Percentiles rank a stretch among this genome's conserved stretches.
Conservation (phyloP, 805 yeast species). For the Lachancea thermotolerans region DNA sequence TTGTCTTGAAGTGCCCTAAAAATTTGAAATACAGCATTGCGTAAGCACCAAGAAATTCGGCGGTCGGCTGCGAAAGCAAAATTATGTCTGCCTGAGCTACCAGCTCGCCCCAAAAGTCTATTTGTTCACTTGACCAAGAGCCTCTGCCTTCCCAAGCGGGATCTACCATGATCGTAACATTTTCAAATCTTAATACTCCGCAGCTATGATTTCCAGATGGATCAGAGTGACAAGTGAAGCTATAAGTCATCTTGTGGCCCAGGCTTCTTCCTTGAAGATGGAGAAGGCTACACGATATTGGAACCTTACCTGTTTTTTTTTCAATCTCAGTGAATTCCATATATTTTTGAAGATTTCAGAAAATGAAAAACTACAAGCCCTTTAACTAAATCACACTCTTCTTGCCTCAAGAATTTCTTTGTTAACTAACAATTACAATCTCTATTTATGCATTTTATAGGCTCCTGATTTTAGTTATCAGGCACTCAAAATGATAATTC, state of each 20-base stretch:
- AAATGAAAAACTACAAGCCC: no score
- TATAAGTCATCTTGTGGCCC: constrained; percentile 3
- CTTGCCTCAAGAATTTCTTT: no score
- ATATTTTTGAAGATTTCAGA: no score
- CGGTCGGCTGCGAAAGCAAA: constrained; percentile 80
- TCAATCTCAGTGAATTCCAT: neutral
- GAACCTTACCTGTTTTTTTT: neutral
- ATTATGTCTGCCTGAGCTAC: constrained; percentile 55
- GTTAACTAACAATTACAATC: neutral
- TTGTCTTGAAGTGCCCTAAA: constrained; percentile 46
- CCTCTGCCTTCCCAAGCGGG: constrained; percentile 66
- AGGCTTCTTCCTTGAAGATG: no score
- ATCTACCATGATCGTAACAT: constrained; percentile 54
- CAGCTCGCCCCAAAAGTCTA: constrained; percentile 35
- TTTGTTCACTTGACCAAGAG: constrained; percentile 29
- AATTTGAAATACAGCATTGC: constrained; percentile 54
- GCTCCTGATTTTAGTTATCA: no score
- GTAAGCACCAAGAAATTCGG: constrained; percentile 74
- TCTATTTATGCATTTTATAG: neutral
- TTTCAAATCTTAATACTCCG: constrained; percentile 50
- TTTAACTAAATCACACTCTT: no score
- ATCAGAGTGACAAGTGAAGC: constrained; percentile 8
- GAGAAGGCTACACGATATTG: no score
- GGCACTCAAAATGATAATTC: no score
- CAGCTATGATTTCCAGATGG: constrained; percentile 25